A percentile compares a stretch with the other conserved stretches of the same genome.
These are phyloP conservation scores for Puccinia coronata DNA, from an alignment of 1,284 basidiomycete species.

Conservation along the genomic window DNA sequence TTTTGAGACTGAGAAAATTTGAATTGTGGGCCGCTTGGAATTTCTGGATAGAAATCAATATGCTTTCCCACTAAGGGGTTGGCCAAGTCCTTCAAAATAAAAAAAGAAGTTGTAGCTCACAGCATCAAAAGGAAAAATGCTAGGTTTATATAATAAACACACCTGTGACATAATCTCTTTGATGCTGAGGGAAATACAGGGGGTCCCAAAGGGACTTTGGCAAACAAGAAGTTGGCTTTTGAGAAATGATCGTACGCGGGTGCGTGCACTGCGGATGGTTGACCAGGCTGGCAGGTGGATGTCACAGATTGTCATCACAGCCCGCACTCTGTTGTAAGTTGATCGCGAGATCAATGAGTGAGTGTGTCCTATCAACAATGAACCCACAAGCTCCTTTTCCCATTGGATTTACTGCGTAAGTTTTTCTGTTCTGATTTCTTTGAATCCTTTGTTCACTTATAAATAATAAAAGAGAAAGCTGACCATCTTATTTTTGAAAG, in stretches of 20 bases:
- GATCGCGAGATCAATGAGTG: background rate
- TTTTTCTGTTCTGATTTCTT: too few species aligned
- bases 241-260: background rate
- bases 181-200: background rate
- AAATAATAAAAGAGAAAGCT: too few species aligned
- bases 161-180: background rate
- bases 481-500: too few species aligned
- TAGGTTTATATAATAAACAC: background rate
- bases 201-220: background rate
- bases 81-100: background rate
- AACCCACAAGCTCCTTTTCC: too few species aligned
- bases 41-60: background rate
- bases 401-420: too few species aligned
- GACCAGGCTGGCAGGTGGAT: background rate
- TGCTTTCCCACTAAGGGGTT: background rate
- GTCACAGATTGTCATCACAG: background rate
- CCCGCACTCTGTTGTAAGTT: background rate
- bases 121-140: background rate
- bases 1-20: background rate
- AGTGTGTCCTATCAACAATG: too few species aligned
- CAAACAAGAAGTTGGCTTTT: background rate
- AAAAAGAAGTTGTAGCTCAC: too few species aligned
- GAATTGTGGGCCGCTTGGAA: background rate
- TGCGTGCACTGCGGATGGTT: background rate
- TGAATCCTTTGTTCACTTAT: too few species aligned